Evolutionary conservation across 129 eudicot genomes (phyloP).

Genomic region (Saussurea involucrata): DNA sequence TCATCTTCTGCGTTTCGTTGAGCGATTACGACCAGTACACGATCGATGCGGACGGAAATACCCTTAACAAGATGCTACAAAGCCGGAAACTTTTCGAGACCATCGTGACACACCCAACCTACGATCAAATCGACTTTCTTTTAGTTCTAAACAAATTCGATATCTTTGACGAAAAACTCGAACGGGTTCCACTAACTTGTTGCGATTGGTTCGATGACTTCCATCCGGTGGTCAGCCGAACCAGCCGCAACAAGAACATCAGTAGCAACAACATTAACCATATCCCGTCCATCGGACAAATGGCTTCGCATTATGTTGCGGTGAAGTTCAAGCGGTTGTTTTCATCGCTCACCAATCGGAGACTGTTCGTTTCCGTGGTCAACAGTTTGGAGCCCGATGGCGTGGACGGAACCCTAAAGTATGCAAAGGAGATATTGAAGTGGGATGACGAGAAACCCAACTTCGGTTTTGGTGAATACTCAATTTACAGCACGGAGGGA

Average conservation of each 20-base stretch:
- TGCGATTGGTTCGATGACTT: conserved; percentile 95
- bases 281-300: conserved; percentile 76
- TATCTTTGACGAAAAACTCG: conserved; percentile 78
- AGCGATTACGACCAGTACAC: conserved; percentile 73
- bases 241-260: conserved; percentile 44
- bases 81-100: conserved; percentile 73
- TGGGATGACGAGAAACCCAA: conserved; percentile 89
- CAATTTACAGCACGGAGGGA: conserved; percentile 61
- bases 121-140: conserved; percentile 83
- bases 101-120: conserved; percentile 84
- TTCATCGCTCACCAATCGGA: conserved; percentile 62
- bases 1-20: conserved; percentile 79
- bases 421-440: conserved; percentile 80
- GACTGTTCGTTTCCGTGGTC: conserved; percentile 69
- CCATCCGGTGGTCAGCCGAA: conserved; percentile 68
- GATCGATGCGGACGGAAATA: conserved; percentile 47
- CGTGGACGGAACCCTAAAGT: conserved; percentile 77
- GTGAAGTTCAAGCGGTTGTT: conserved; percentile 80
- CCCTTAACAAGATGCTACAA: conserved; percentile 71
- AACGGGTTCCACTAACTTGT: conserved; percentile 51
- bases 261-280: conserved; percentile 60
- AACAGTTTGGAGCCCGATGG: conserved; percentile 83
- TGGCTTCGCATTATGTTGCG: conserved; percentile 82
- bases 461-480: conserved; percentile 60
- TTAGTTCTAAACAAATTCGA: conserved; percentile 78